Base-by-base conservation (phyloP, 768 basidiomycete species). In the Peribolospora kevripleyi region DNA sequence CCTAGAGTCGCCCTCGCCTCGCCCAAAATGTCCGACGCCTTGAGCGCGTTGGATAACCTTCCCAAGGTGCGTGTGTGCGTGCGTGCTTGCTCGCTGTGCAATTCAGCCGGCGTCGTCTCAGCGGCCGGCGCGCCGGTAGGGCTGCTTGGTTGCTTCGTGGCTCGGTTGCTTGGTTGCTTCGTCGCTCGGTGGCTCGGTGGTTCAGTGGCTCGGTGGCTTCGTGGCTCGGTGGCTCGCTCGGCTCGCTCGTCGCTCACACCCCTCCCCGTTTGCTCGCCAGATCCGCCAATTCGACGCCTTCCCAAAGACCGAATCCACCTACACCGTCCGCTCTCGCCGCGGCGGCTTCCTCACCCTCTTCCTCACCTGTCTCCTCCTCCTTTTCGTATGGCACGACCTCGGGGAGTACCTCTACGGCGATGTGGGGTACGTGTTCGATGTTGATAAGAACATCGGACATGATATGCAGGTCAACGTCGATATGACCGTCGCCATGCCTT, bases 401-500 rank as follows among this genome's bases (percentile, higher is more conserved):
- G 79, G 79, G 51, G 90, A 95, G 65, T 97, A 77, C 63, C 69
- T 97, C 42, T 97, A 84, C 76, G 91, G 91, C 48, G 90, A 87
- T 76, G 81, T 84, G 6, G 82, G 84, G 64, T 80, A 80, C 61
- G 79, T 81, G 64, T 98, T 95, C 68, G 80, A 77, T 59, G 80
- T 98, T 52, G 90, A 95, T 64, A 68, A 68, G 41, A 73, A 75
- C 54, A 68, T 72, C 42, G 67, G 68, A 8, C 76, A 74, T 58
- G 78, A 72, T 53, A 71, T 98, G 72, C 76, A 78, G 60, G 72
- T 98, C 60, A 95, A 98, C 66, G 74, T 97, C 54, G 91, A 98
- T 69, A 68, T 95, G 70, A 77, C 83, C 37, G 82, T 95, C 43
- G 83, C 84, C 61, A 93, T 87, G 76, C 87, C 86, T 3, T 95